Conservation (phyloP, 2,329 filamentous ascomycete species). For the Hirsutella rhossiliensis region DNA sequence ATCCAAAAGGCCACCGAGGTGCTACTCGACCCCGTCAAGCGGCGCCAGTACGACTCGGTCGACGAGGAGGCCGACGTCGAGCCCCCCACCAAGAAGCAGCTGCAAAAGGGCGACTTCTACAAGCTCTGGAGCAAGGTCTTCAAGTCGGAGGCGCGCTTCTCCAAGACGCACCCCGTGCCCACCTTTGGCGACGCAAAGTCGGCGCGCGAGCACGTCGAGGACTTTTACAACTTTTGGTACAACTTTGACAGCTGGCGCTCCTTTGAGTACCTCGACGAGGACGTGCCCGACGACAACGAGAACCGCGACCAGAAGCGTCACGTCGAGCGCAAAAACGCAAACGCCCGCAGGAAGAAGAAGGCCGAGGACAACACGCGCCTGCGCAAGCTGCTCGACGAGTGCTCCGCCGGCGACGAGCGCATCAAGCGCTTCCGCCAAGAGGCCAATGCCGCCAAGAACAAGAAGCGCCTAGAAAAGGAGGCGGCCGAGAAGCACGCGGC, state of each 20-base stretch:
- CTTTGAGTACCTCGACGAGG: slow-evolving; percentile 98
- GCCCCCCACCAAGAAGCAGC: slow-evolving; percentile 84
- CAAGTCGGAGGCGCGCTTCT: slow-evolving; percentile 87
- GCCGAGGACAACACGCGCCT: slow-evolving; percentile 89
- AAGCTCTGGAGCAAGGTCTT: slow-evolving; percentile 89
- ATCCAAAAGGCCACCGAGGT: slow-evolving; percentile 97
- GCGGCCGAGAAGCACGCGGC: slow-evolving; percentile 77
- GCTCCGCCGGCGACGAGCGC: slow-evolving; percentile 74
- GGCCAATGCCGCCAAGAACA: slow-evolving; percentile 90
- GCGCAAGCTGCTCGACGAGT: slow-evolving; percentile 80
- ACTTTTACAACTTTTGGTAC: slow-evolving; percentile 99
- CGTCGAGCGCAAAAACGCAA: slow-evolving; percentile 96
- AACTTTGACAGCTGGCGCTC: slow-evolving; percentile 97
- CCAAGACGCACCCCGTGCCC: slow-evolving; percentile 80
- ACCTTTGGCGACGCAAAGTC: slow-evolving; percentile 74
- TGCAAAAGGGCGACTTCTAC: slow-evolving; percentile 80
- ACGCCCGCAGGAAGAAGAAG: slow-evolving; percentile 98
- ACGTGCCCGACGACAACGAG: slow-evolving; percentile 97
- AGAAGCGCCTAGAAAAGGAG: slow-evolving; percentile 83
- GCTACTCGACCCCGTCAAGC: slow-evolving; percentile 81
- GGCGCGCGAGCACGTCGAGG: slow-evolving; percentile 79
- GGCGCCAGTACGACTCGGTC: slow-evolving; percentile 91
- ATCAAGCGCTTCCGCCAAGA: slow-evolving; percentile 96
- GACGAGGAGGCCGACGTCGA: slow-evolving; percentile 90
- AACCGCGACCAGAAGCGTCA: slow-evolving; percentile 98